Conservation (phyloP, 23 red algal species). For the Gracilaria gracilis region DNA sequence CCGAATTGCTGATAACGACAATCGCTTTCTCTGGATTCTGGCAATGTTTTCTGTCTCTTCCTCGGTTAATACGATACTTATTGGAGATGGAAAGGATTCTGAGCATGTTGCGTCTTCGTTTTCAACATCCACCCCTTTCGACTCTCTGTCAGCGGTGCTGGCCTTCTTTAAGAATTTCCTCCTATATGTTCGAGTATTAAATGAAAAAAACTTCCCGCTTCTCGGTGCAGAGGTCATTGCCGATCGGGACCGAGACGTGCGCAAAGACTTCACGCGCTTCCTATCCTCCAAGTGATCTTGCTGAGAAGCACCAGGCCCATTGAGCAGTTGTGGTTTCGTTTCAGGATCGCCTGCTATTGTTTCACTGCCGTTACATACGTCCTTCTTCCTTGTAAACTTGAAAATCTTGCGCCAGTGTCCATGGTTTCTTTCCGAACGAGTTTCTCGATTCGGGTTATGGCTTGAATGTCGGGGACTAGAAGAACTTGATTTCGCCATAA, state of each 20-base stretch:
- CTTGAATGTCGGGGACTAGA: not conserved
- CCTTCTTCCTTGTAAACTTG: not conserved
- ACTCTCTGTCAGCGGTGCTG: not conserved
- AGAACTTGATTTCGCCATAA: not conserved
- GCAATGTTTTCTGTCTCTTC: not conserved
- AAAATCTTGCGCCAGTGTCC: constrained; percentile 9
- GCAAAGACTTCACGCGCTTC: not conserved
- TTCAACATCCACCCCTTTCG: not conserved
- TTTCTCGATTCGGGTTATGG: not conserved
- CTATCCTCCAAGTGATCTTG: not conserved
- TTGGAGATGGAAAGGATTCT: not conserved
- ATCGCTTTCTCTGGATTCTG: not conserved
- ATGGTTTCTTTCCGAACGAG: not conserved
- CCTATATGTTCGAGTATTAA: not conserved
- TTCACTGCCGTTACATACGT: not conserved
- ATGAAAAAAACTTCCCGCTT: not conserved
- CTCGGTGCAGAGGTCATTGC: not conserved
- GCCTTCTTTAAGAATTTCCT: not conserved
- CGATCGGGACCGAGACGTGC: not conserved
- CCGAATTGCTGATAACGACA: not conserved
- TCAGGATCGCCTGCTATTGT: not conserved
- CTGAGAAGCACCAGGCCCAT: not conserved
- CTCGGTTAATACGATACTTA: not conserved
- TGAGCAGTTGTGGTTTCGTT: not conserved
- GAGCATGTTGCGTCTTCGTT: not conserved